Conservation (phyloP, 2,329 filamentous ascomycete genomes). For the Pseudogymnoascus sp. region DNA sequence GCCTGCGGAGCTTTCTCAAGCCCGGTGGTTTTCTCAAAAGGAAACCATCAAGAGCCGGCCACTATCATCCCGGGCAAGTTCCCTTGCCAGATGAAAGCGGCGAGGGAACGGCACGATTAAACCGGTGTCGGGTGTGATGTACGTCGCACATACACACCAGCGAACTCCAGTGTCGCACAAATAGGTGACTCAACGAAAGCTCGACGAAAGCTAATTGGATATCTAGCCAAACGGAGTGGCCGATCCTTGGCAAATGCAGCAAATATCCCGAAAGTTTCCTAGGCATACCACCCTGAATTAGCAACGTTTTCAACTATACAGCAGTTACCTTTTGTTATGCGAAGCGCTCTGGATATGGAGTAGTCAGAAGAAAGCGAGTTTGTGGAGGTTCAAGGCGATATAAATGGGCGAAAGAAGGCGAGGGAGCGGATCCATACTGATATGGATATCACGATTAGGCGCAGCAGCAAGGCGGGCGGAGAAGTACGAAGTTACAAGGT, state of each 20-base stretch:
- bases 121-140: neutral
- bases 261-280: neutral
- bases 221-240: neutral
- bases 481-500: constrained; percentile 7
- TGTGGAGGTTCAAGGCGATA: neutral
- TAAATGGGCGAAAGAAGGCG: neutral
- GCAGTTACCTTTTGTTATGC: neutral
- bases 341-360: constrained; percentile 1
- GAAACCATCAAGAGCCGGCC: neutral
- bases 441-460: constrained; percentile 5
- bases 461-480: constrained; percentile 3
- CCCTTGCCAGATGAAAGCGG: neutral
- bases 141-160: neutral
- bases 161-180: neutral
- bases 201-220: neutral
- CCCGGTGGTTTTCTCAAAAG: neutral
- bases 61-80: neutral
- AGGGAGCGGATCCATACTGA: constrained; percentile 1
- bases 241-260: neutral
- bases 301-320: neutral
- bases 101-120: neutral
- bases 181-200: neutral
- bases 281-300: neutral
- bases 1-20: neutral
- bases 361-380: neutral